Conservation (phyloP, 768 basidiomycete species). For the Baorangia bicolor region DNA sequence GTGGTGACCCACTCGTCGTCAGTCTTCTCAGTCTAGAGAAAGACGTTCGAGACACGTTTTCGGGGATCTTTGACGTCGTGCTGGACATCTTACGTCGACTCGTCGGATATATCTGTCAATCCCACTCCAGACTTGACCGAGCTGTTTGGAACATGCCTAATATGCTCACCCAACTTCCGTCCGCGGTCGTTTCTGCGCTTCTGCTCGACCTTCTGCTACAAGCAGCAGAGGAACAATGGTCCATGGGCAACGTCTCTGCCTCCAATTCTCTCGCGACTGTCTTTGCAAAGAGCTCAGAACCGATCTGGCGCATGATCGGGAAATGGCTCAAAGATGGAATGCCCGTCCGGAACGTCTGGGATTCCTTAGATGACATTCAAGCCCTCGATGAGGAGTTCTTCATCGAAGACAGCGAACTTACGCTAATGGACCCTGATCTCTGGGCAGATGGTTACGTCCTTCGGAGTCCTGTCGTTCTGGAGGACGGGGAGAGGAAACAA, state of each 20-base stretch:
- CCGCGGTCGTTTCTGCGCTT: conserved; percentile 53
- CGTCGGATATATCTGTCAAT: conserved; percentile 30
- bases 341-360: conserved; percentile 44
- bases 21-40: conserved; percentile 70
- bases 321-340: conserved; percentile 75
- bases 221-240: conserved; percentile 56
- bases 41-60: conserved; percentile 54
- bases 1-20: conserved; percentile 42
- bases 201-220: conserved; percentile 64
- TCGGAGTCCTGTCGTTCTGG: conserved; percentile 38
- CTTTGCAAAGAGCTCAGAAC: conserved; percentile 63
- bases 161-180: conserved; percentile 40
- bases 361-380: conserved; percentile 17
- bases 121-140: conserved; percentile 24
- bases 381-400: conserved; percentile 75
- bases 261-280: conserved; percentile 59
- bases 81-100: conserved; percentile 46
- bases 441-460: conserved; percentile 74
- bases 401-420: conserved; percentile 68
- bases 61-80: conserved; percentile 56
- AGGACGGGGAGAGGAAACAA: conserved; percentile 26
- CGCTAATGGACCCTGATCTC: conserved; percentile 68
- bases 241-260: conserved; percentile 54
- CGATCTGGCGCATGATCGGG: conserved; percentile 71
- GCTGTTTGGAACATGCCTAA: conserved; percentile 43